These are phyloP conservation scores for Pyropia yezoensis DNA, from an alignment of 23 red algal species.

Conservation along the genomic window DNA sequence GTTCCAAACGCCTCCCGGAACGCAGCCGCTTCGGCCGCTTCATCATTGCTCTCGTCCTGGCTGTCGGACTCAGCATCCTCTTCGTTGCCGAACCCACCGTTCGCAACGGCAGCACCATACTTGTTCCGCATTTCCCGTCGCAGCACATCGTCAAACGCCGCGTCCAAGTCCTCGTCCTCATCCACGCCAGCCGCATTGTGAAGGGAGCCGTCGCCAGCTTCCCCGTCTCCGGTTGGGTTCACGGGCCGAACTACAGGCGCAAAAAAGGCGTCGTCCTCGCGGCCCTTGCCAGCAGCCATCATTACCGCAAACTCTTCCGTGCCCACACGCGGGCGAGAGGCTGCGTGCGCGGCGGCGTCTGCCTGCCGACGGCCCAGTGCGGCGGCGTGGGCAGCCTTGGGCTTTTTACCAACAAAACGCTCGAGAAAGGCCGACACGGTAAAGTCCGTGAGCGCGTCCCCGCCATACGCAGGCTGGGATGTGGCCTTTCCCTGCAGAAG, in stretches of 20 bases:
- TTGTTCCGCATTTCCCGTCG: not conserved
- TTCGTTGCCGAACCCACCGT: not conserved
- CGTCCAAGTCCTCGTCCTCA: slow-evolving; percentile 20
- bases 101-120: not conserved
- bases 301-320: slow-evolving; percentile 29
- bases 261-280: slow-evolving; percentile 55
- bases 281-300: slow-evolving; percentile 13
- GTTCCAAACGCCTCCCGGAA: not conserved
- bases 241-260: not conserved
- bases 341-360: not conserved
- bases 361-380: slow-evolving; percentile 51
- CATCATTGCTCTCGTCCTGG: not conserved
- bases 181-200: not conserved
- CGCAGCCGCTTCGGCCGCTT: not conserved
- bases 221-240: not conserved
- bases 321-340: slow-evolving; percentile 18
- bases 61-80: not conserved
- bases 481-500: slow-evolving; percentile 4
- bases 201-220: not conserved
- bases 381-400: slow-evolving; percentile 48
- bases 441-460: slow-evolving; percentile 79
- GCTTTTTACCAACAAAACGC: slow-evolving; percentile 71
- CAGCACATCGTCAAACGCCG: slow-evolving; percentile 6
- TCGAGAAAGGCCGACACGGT: slow-evolving; percentile 61
- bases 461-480: slow-evolving; percentile 14